Evolutionary conservation across 768 basidiomycete genomes (phyloP), one percentile per base, ranked within the genome.

Genomic region (Collybia nuda): DNA sequence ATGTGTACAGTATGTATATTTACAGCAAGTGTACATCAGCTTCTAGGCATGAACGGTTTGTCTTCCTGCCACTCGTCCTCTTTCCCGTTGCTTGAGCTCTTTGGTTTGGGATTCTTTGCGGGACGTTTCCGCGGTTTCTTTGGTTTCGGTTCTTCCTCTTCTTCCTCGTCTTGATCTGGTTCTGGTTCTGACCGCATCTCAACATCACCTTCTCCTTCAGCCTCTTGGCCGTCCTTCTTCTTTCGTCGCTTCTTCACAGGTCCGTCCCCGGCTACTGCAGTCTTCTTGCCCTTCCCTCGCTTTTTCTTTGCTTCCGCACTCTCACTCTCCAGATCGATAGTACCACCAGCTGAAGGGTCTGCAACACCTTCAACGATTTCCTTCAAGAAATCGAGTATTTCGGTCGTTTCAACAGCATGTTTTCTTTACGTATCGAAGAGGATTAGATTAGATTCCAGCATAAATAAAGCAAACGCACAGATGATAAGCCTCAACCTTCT

Each of bases 311-410:
- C 69, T 44, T 82, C 80, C 6, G 73, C 68, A 18, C 67, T 74
- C 59, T 87, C 87, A 12, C 76, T 75, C 41, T 86, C 86, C 14
- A 90, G 66, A 59, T 88, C 84, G 38, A 89, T 81, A 0, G 87
- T 90, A 2, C 87, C 90, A 9, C 90, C 89, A 17, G 84, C 84
- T 3, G 90, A 88, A 0, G 94, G 94, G 67, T 98, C 94, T 0
- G 91, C 88, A 5, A 96, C 84, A 29, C 76, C 71, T 61, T 88
- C 84, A 19, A 96, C 93, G 46, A 97, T 84, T 63, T 98, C 94
- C 63, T 91, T 89, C 26, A 98, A 79, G 68, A 98, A 98, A 67
- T 98, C 96, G 44, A 98, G 84, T 75, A 85, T 90, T 56, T 93
- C 86, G 9, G 85, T 88, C 14, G 84, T 86, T 50, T 90, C 88